Conservation (phyloP, 306 rosid genomes). For the Cicer arietinum region DNA sequence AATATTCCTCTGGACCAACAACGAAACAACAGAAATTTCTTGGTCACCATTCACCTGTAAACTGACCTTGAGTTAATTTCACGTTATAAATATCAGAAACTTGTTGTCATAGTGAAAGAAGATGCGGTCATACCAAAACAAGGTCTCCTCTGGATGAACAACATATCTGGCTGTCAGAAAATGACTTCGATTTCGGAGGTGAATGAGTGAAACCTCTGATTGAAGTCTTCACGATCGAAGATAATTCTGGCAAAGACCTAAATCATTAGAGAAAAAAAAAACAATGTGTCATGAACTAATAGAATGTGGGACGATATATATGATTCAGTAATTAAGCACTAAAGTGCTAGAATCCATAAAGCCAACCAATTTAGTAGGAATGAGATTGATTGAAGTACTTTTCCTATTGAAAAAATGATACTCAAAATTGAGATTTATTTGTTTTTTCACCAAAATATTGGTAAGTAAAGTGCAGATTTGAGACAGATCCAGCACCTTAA, state of each 20-base stretch:
- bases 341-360: too few relatives aligned
- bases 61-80: conserved; percentile 39
- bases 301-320: neutral
- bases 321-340: neutral
- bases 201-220: conserved; percentile 73
- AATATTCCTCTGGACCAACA: conserved; percentile 60
- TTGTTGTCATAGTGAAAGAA: conserved; percentile 19
- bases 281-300: neutral
- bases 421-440: too few relatives aligned
- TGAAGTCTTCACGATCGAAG: conserved; percentile 62
- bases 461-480: neutral
- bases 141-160: conserved; percentile 75
- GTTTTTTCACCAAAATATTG: too few relatives aligned
- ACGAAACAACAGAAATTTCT: conserved; percentile 67
- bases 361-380: too few relatives aligned
- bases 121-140: conserved; percentile 63
- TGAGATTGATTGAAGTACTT: too few relatives aligned
- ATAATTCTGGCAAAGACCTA: conserved; percentile 85
- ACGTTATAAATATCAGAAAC: conserved; percentile 1
- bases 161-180: conserved; percentile 61
- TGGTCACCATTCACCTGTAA: conserved; percentile 79
- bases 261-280: conserved; percentile 1
- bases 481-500: conserved; percentile 61
- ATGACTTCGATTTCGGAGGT: conserved; percentile 64
- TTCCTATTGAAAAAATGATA: too few relatives aligned